Conservation (phyloP, 2,329 filamentous ascomycete genomes). For the Coniochaeta prunicola region DNA sequence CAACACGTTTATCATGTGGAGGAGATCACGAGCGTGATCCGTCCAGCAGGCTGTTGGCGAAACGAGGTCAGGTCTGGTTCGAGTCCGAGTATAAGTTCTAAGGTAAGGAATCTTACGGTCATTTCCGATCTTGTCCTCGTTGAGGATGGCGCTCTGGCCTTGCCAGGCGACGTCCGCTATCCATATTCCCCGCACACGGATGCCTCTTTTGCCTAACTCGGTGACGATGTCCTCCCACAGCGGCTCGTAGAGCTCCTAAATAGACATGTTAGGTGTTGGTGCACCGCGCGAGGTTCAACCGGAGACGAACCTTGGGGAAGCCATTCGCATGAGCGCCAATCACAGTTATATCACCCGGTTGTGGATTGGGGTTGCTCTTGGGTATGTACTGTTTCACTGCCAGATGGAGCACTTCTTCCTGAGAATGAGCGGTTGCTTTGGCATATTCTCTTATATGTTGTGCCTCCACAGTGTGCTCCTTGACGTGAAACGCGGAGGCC, state of each 20-base stretch:
- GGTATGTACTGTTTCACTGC: constrained; percentile 87
- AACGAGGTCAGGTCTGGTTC: background rate
- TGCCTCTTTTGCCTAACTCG: constrained; percentile 46
- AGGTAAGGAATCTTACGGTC: constrained; percentile 55
- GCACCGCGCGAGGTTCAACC: background rate
- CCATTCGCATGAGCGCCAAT: constrained; percentile 86
- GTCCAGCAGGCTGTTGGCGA: constrained; percentile 65
- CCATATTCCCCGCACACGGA: constrained; percentile 77
- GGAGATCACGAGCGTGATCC: constrained; percentile 77
- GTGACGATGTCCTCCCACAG: constrained; percentile 77
- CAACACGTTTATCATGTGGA: constrained; percentile 80
- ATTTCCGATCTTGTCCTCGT: constrained; percentile 70
- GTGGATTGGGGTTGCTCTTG: constrained; percentile 57
- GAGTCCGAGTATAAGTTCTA: background rate
- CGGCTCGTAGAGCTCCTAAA: constrained; percentile 82
- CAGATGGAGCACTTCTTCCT: constrained; percentile 68
- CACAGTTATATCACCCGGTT: constrained; percentile 74
- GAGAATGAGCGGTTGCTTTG: constrained; percentile 60
- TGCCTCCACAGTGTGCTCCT: constrained; percentile 65
- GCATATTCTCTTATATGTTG: constrained; percentile 80
- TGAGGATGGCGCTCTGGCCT: constrained; percentile 70
- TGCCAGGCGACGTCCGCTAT: constrained; percentile 86
- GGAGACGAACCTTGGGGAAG: constrained; percentile 66
- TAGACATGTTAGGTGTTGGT: background rate
- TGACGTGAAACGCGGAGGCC: constrained; percentile 50